phyloP scores from a whole-genome alignment of 164 flowering plant species.

The Saururus chinensis region DNA sequence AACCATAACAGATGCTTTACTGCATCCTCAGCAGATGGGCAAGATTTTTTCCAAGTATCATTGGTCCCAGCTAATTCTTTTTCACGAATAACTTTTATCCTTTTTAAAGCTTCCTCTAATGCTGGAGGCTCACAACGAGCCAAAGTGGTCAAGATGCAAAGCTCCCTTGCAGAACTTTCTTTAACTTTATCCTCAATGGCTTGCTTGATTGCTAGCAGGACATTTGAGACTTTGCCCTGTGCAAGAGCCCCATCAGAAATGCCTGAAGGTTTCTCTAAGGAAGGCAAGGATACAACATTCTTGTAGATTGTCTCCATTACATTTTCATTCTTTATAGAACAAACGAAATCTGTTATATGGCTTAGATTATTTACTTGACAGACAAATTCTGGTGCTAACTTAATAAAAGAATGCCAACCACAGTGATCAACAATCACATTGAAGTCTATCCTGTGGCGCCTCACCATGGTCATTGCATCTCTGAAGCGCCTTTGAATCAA shows the following conservation, averaged over 20 bases:
- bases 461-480: conserved; percentile 86
- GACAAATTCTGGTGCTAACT: conserved; percentile 68
- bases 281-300: conserved; percentile 28
- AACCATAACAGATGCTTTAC: conserved; percentile 91
- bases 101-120: conserved; percentile 79
- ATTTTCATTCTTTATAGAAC: conserved; percentile 70
- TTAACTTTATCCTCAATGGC: conserved; percentile 69
- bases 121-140: conserved; percentile 91
- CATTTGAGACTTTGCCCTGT: conserved; percentile 52
- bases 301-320: conserved; percentile 59
- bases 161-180: conserved; percentile 83
- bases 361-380: conserved; percentile 69
- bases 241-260: conserved; percentile 9
- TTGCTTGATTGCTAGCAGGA: conserved; percentile 53
- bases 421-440: conserved; percentile 75
- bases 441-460: conserved; percentile 89
- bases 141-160: conserved; percentile 89
- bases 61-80: conserved; percentile 48
- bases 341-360: conserved; percentile 81
- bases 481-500: conserved; percentile 64
- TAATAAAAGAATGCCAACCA: conserved; percentile 69
- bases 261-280: conserved; percentile 14
- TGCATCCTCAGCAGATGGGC: conserved; percentile 94
- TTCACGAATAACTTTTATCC: conserved; percentile 74
- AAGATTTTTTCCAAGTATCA: conserved; percentile 28